Conservation (phyloP, 2,329 filamentous ascomycete genomes). For the Stenocarpella maydis region DNA sequence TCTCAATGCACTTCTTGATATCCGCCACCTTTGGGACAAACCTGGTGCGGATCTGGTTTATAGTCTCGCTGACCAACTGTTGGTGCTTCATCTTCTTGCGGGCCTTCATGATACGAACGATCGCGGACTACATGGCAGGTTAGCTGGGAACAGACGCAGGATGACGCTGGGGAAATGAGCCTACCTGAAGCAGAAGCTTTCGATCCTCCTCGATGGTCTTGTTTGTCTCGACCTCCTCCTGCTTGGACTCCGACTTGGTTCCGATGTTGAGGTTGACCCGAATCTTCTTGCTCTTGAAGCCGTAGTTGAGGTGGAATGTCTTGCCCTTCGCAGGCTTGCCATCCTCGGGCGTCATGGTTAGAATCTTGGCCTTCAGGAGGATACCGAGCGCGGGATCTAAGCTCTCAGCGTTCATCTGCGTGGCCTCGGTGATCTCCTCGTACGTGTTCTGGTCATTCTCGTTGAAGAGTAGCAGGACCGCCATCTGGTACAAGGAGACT, state of each 20-base stretch:
- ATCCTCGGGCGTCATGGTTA: conserved; percentile 74
- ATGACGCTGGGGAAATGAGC: conserved; percentile 45
- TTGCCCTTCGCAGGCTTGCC: conserved; percentile 82
- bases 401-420: conserved; percentile 80
- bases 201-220: conserved; percentile 99
- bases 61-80: conserved; percentile 92
- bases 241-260: conserved; percentile 95
- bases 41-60: conserved; percentile 90
- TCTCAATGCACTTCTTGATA: conserved; percentile 99
- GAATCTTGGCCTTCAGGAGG: conserved; percentile 91
- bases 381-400: conserved; percentile 88
- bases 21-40: conserved; percentile 93
- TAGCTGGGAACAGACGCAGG: conserved; percentile 27
- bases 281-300: conserved; percentile 98
- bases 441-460: conserved; percentile 86
- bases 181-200: conserved; percentile 94
- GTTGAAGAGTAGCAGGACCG: conserved; percentile 92
- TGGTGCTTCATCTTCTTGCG: conserved; percentile 99
- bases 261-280: conserved; percentile 95
- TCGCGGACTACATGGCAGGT: conserved; percentile 75
- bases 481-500: conserved; percentile 98
- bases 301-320: conserved; percentile 85
- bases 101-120: conserved; percentile 99
- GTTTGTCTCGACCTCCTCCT: conserved; percentile 95
- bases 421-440: conserved; percentile 85